Evolutionary conservation across 163 green algal genomes (phyloP), one percentile per base, ranked within the genome.

Genomic region (Volvox carteri): DNA sequence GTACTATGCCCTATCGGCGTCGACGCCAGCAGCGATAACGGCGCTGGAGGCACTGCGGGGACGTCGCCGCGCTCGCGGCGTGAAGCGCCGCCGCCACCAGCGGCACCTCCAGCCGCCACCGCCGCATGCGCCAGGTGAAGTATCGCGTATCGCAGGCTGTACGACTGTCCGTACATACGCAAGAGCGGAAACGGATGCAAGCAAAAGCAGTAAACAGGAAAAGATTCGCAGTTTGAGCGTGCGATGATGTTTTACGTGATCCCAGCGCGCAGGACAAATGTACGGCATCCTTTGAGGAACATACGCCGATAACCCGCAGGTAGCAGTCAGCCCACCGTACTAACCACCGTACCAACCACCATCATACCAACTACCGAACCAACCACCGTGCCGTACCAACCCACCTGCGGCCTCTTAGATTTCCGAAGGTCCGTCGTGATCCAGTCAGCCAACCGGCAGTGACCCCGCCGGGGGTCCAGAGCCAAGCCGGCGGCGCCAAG

Each of bases 111-210:
- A 42, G 7, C 14, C 5, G 73, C 73, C 23, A 42, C 73, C 16
- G 48, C 33, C 56, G 78, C 60, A 6, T 28, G 18, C 18, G 62
- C 42, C 60, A 86, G 42, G 30, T 86, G 62, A 4, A 39, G 41
- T 2, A 86, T 46, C 21, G 42, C 79, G 62, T 86, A 86, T 4
- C 79, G 79, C 23, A 86, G 79, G 62, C 79, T 86, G 79, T 86
- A 78, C n/a, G 62, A 12, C 79, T 86, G 79, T 58, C 12, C 12
- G 16, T 56, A 28, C 70, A 35, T 7, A n/a, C 5, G 70, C 8
- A 30, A 39, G 70, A n/a, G 11, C 30, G 70, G 14, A 30, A 41
- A 30, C 23, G 60, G 60, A n/a, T n/a, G n/a, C n/a, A n/a, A n/a
- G n/a, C n/a, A n/a, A n/a, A n/a, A n/a, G n/a, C n/a, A n/a, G n/a